Conservation (phyloP, 2,329 filamentous ascomycete genomes). For the Xylaria sp. region DNA sequence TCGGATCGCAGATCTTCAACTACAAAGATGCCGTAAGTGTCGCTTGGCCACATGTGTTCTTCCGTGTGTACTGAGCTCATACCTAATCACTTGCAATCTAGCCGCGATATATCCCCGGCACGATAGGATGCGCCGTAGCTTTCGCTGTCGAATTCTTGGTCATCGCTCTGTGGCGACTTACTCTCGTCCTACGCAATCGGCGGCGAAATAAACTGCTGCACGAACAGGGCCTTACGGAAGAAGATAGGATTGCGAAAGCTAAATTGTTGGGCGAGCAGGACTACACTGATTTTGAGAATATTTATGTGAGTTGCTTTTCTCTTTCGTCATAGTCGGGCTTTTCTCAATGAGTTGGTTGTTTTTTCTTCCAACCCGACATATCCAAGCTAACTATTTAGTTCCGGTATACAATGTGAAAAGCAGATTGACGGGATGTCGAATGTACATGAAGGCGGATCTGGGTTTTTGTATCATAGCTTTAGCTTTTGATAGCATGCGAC, state of each 20-base stretch:
- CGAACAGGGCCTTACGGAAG: slow-evolving; percentile 49
- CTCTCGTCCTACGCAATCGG: slow-evolving; percentile 55
- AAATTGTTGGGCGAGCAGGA: slow-evolving; percentile 52
- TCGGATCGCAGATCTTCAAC: slow-evolving; percentile 58
- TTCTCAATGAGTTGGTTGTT: not conserved
- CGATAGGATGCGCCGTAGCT: slow-evolving; percentile 52
- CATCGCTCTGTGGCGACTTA: slow-evolving; percentile 53
- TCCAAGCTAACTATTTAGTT: slow-evolving; percentile 36
- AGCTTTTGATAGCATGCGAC: not conserved
- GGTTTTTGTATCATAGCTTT: not conserved
- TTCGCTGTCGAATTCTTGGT: slow-evolving; percentile 53
- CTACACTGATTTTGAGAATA: slow-evolving; percentile 52
- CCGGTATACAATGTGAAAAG: slow-evolving; percentile 43
- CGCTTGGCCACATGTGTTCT: not conserved
- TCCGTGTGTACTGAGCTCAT: slow-evolving; percentile 4
- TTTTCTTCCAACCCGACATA: not conserved
- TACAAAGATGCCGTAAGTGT: slow-evolving; percentile 52
- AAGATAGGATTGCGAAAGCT: slow-evolving; percentile 48
- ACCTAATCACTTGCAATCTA: slow-evolving; percentile 23
- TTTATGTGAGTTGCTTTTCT: slow-evolving; percentile 46
- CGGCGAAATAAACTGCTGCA: slow-evolving; percentile 46
- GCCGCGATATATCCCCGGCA: slow-evolving; percentile 57
- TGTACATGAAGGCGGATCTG: not conserved
- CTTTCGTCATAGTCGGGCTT: not conserved
- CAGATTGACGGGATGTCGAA: too few relatives aligned